Conservation (phyloP, 768 basidiomycete species). For the Calocera viscosa region DNA sequence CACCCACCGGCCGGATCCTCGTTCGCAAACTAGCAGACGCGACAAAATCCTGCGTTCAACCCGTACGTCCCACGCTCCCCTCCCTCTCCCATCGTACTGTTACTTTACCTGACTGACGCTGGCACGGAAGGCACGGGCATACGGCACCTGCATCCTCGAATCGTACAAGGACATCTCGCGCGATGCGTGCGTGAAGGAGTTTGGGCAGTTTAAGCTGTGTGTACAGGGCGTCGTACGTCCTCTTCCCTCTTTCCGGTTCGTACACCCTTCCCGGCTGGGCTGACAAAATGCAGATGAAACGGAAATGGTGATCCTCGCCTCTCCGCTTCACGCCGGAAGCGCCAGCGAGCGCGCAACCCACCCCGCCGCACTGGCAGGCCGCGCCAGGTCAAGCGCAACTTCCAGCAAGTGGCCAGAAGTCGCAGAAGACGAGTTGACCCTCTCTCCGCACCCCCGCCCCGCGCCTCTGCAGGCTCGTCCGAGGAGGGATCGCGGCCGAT, state of each 20-base stretch:
- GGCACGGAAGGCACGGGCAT: constrained; percentile 57
- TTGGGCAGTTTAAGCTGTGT: constrained; percentile 70
- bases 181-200: constrained; percentile 76
- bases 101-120: constrained; percentile 39
- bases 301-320: neutral
- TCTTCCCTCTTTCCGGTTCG: neutral
- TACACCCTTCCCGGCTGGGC: too few relatives aligned
- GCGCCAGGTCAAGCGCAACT: too few relatives aligned
- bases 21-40: constrained; percentile 4
- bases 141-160: constrained; percentile 79
- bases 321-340: neutral
- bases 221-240: constrained; percentile 61
- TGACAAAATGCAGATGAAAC: neutral
- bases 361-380: too few relatives aligned
- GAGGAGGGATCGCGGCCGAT: too few relatives aligned
- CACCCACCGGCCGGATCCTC: neutral
- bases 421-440: too few relatives aligned
- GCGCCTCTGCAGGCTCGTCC: too few relatives aligned
- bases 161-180: constrained; percentile 74
- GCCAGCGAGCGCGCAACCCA: too few relatives aligned
- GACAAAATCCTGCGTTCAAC: neutral
- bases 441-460: too few relatives aligned
- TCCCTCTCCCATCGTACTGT: neutral
- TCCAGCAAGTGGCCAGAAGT: too few relatives aligned
- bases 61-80: neutral